Conservation (phyloP, 1,139 yeast species). For the Taiozyma sp. region DNA sequence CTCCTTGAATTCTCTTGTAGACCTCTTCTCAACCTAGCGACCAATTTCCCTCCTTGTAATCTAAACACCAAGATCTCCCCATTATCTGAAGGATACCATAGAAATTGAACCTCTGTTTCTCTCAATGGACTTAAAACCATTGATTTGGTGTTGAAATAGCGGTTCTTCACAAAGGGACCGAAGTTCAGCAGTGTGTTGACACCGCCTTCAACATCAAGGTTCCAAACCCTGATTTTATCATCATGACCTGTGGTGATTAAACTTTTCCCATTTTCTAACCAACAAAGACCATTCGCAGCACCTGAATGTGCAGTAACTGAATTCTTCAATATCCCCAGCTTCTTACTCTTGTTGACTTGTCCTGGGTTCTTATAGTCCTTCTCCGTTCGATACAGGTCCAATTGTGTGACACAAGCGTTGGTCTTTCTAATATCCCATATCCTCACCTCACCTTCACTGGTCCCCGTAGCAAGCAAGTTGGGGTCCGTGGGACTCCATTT, state of each 20-base stretch:
- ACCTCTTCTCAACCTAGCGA: conserved; percentile 18
- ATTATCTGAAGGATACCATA: conserved; percentile 72
- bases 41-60: conserved; percentile 53
- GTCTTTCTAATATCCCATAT: conserved; percentile 78
- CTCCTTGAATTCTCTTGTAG: conserved; percentile 28
- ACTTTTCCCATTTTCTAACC: conserved; percentile 61
- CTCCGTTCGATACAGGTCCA: conserved; percentile 50
- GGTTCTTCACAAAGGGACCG: conserved; percentile 74
- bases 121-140: conserved; percentile 28
- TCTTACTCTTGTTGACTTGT: conserved; percentile 25
- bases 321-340: conserved; percentile 16
- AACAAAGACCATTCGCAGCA: conserved; percentile 68
- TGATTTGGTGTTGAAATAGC: conserved; percentile 30
- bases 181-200: conserved; percentile 65
- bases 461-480: conserved; percentile 22
- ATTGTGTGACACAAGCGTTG: conserved; percentile 45
- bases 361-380: background rate
- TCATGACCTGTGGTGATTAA: conserved; percentile 70
- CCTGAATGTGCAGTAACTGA: conserved; percentile 63
- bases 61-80: conserved; percentile 72
- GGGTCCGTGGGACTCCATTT: conserved; percentile 69
- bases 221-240: conserved; percentile 76
- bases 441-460: conserved; percentile 42
- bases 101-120: conserved; percentile 50
- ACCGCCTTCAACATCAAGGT: conserved; percentile 39